Evolutionary conservation across 1,139 yeast genomes (phyloP), one percentile per base, ranked within the genome.

Genomic region (Pichia sp.): DNA sequence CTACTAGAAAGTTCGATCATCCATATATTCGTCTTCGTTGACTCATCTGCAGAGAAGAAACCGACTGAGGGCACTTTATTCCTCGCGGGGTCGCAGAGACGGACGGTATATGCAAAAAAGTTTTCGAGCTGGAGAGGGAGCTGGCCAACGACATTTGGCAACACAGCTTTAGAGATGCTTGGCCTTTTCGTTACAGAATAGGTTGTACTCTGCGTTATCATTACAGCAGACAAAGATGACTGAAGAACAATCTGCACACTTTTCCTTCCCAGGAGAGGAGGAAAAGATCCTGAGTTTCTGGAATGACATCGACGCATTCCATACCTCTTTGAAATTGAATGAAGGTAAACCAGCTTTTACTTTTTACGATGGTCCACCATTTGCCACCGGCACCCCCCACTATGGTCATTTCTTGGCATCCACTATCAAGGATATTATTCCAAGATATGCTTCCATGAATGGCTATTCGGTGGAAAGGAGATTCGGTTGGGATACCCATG

Each of bases 401-500:
- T 95, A 93, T 70, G 99, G 99, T 59, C 99, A 93, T 70, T 86
- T 93, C 68, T 78, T 95, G 71, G 95, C 98, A 3, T 92, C 98
- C 44, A 93, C 99, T 56, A 89, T 90, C 65, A 93, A 92, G 78
- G 99, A 93, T 75, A 89, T 93, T 63, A 92, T 93, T 57, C 99
- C 99, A 55, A 84, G 99, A 70, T 93, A 90, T 70, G 98, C 99
- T 56, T 88, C 96, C 62, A 93, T 93, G 98, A 92, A 88, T 64
- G 99, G 99, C 16, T 87, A 82, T 73, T 89, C 87, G 65, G 99
- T 93, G 49, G 97, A 89, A 73, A 88, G 99, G 75, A 82, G 98
- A 68, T 93, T 95, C 62, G 99, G 99, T 59, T 93, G 99, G 99
- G 99, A 93, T 74, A 93, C 99, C 54, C 99, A 93, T 71, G 99